phyloP scores from a whole-genome alignment of 345 rosid species.

The Linum trigynum region DNA sequence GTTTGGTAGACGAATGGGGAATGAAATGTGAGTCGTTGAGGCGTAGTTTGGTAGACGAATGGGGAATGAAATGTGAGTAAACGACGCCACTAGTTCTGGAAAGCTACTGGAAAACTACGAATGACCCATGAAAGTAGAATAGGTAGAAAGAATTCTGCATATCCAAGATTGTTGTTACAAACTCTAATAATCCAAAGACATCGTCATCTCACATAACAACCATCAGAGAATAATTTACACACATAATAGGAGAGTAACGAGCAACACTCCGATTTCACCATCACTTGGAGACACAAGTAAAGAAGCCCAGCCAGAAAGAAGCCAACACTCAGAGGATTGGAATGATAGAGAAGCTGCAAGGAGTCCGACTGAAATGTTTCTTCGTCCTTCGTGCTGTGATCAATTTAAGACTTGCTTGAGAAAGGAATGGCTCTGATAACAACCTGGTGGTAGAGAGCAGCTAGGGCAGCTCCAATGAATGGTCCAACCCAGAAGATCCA shows the following conservation, averaged over 20 bases:
- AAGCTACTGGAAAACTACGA: no score
- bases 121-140: no score
- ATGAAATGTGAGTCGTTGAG: no score
- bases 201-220: not conserved
- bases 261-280: not conserved
- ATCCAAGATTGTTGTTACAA: not conserved
- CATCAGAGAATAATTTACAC: not conserved
- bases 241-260: not conserved
- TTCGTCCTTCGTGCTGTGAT: not conserved
- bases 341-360: no score
- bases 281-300: not conserved
- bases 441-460: not conserved
- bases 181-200: not conserved
- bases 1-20: no score
- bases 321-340: not conserved
- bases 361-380: no score
- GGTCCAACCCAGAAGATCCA: conserved; percentile 1
- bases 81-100: no score
- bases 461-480: not conserved
- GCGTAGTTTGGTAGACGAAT: no score
- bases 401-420: not conserved
- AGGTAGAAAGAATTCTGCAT: not conserved
- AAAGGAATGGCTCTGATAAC: not conserved
- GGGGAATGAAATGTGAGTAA: no score
- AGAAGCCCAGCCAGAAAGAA: no score